Base-by-base conservation (phyloP, 2,329 filamentous ascomycete genomes). In the Monosporascus sp. region DNA sequence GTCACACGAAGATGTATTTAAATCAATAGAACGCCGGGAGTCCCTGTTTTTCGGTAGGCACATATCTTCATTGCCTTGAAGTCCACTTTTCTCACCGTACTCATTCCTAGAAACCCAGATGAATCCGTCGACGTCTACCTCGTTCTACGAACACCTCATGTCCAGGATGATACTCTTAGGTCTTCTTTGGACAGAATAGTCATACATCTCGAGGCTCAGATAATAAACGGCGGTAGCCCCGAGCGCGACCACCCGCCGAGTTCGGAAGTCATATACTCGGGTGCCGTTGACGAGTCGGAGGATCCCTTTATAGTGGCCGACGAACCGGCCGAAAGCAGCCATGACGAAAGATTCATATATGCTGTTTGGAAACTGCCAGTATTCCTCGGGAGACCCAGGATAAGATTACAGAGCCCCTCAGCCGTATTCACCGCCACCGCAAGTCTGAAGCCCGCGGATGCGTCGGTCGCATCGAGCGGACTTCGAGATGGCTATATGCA, bases 31-130 rank as follows among this genome's bases (percentile, higher is more conserved):
- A 44, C 79, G 83, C 61, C 78, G 88, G 59, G 78, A 86, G 40
- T 78, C 79, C 52, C 74, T 92, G 40, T 87, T 89, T 66, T 90
- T 91, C 65, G 88, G 88, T 91, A 75, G 60, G 80, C 69, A 47
- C 52, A 55, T 60, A 61, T 55, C 52, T 57, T 55, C 51, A 49
- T 55, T 53, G 61, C 63, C 59, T 58, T 60, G 63, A 60, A 60
- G 57, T 65, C 59, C 59, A 58, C 65, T 63, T 73, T 63, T 73
- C 70, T 71, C 60, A 65, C 62, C 59, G 64, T 74, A 72, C 79
- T 80, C 70, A 79, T 74, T 70, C 65, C 61, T 71, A 79, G 73
- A 74, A 35, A 65, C 66, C 54, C 72, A 91, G 88, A 92, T 79
- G 88, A 92, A 74, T 83, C 82, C 26, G 78, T 88, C 53, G 75